phyloP scores from a whole-genome alignment of 2,329 filamentous ascomycete species.

The Aschersonia sp. region DNA sequence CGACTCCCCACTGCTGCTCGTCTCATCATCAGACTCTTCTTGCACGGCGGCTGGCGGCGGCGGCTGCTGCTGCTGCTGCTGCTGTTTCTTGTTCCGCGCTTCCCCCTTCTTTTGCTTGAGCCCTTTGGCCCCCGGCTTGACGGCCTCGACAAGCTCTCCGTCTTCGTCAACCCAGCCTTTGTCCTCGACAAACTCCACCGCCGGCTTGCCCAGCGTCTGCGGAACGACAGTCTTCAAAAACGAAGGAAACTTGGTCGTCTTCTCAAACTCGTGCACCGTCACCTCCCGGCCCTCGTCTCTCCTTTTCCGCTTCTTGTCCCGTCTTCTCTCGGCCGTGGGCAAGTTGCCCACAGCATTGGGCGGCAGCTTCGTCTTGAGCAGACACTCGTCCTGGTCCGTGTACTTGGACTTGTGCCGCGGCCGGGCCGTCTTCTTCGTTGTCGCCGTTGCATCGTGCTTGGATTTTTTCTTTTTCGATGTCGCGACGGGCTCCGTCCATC shows the following conservation, averaged over 20 bases:
- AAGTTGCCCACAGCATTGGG: slow-evolving; percentile 27
- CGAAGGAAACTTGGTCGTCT: slow-evolving; percentile 66
- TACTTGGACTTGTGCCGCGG: slow-evolving; percentile 60
- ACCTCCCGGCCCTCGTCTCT: slow-evolving; percentile 28
- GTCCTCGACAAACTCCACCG: slow-evolving; percentile 59
- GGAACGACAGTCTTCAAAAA: slow-evolving; percentile 49
- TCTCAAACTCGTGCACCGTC: slow-evolving; percentile 79
- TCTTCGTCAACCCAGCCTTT: slow-evolving; percentile 77
- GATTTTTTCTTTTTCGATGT: slow-evolving; percentile 32
- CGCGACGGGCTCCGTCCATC: slow-evolving; percentile 62
- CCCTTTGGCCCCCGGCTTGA: slow-evolving; percentile 20
- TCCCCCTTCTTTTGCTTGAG: slow-evolving; percentile 9
- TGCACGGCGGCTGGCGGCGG: neutral
- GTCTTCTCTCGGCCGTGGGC: slow-evolving; percentile 29
- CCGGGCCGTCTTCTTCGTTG: slow-evolving; percentile 35
- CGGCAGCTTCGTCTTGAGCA: slow-evolving; percentile 69
- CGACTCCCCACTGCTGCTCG: neutral
- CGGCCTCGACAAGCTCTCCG: slow-evolving; percentile 58
- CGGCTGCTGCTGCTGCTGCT: slow-evolving; percentile 3
- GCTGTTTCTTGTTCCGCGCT: neutral
- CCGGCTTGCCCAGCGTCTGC: slow-evolving; percentile 19
- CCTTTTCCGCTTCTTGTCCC: slow-evolving; percentile 35
- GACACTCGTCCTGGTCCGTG: slow-evolving; percentile 63
- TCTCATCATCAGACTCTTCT: slow-evolving; percentile 4
- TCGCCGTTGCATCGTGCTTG: slow-evolving; percentile 13